phyloP scores from a whole-genome alignment of 1,139 yeast species.

The Kodamaea plutei region DNA sequence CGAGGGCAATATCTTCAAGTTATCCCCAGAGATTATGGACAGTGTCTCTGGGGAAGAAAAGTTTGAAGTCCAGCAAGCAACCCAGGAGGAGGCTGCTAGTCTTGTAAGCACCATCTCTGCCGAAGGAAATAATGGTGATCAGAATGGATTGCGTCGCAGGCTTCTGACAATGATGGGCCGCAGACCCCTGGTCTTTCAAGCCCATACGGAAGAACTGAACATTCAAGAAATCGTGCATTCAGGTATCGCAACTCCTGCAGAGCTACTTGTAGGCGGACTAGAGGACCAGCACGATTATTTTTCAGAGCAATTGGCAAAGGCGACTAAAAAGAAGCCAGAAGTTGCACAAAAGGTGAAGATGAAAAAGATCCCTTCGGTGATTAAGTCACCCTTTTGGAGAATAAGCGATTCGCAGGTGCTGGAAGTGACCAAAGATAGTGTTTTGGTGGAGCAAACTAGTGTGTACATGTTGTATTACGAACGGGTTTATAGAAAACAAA shows the following conservation, averaged over 20 bases:
- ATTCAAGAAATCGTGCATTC: slow-evolving; percentile 40
- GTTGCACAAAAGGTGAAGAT: slow-evolving; percentile 27
- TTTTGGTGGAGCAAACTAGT: slow-evolving; percentile 64
- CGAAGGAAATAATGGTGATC: neutral
- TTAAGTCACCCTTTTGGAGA: slow-evolving; percentile 76
- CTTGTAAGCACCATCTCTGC: neutral
- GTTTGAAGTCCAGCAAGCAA: neutral
- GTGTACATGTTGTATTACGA: slow-evolving; percentile 86
- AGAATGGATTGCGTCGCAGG: slow-evolving; percentile 26
- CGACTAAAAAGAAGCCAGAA: slow-evolving; percentile 6
- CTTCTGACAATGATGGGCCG: slow-evolving; percentile 42
- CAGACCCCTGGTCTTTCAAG: slow-evolving; percentile 42
- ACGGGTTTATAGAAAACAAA: slow-evolving; percentile 33
- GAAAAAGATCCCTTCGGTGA: slow-evolving; percentile 50
- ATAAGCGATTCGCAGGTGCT: slow-evolving; percentile 70
- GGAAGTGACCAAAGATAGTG: slow-evolving; percentile 59
- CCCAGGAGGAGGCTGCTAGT: neutral
- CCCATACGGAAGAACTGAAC: slow-evolving; percentile 33
- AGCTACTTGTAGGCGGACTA: slow-evolving; percentile 34
- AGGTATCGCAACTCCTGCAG: slow-evolving; percentile 44
- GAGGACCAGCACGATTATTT: slow-evolving; percentile 16
- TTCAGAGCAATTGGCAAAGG: slow-evolving; percentile 11
- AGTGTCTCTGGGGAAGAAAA: slow-evolving; percentile 11
- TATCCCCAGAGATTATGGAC: slow-evolving; percentile 44
- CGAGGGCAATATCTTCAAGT: slow-evolving; percentile 44